These are phyloP conservation scores for Terfezia boudieri DNA, from an alignment of 495 filamentous ascomycete species.

Conservation along the genomic window DNA sequence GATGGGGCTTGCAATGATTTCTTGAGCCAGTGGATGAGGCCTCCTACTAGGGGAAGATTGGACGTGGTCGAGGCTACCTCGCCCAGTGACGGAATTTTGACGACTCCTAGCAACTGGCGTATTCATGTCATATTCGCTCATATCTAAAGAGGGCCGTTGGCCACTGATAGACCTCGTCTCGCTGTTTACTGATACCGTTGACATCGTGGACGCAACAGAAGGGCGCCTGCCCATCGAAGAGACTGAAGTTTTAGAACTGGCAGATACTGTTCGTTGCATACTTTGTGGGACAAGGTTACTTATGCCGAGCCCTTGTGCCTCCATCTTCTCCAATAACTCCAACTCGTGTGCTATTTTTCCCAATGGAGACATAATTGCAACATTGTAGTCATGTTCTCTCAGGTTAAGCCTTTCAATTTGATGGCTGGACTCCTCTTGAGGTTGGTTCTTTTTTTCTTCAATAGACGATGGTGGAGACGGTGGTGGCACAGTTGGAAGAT, in stretches of 20 bases:
- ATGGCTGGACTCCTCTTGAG: slow-evolving; percentile 27
- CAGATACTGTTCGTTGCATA: slow-evolving; percentile 1
- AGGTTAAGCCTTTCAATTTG: not conserved
- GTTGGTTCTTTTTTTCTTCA: slow-evolving; percentile 29
- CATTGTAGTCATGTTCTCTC: slow-evolving; percentile 38
- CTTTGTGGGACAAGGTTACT: slow-evolving; percentile 8
- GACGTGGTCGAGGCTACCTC: not conserved
- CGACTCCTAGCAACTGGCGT: not conserved
- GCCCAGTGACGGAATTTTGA: not conserved
- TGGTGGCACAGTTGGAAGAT: slow-evolving; percentile 49
- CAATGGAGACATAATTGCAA: slow-evolving; percentile 33
- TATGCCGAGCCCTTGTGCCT: slow-evolving; percentile 22
- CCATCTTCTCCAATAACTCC: slow-evolving; percentile 32
- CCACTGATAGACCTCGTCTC: not conserved
- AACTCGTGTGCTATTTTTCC: slow-evolving; percentile 40
- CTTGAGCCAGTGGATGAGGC: slow-evolving; percentile 41
- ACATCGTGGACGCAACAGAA: not conserved
- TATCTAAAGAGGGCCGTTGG: not conserved
- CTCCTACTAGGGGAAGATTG: slow-evolving; percentile 3
- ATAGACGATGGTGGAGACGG: slow-evolving; percentile 57
- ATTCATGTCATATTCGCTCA: not conserved
- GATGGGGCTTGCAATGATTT: slow-evolving; percentile 42
- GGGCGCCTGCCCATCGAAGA: slow-evolving; percentile 9
- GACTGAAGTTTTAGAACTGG: slow-evolving; percentile 23
- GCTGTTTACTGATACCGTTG: not conserved